Evolutionary conservation across 768 basidiomycete genomes (phyloP), one percentile per base, ranked within the genome.

Genomic region (Boletus reticuloceps): DNA sequence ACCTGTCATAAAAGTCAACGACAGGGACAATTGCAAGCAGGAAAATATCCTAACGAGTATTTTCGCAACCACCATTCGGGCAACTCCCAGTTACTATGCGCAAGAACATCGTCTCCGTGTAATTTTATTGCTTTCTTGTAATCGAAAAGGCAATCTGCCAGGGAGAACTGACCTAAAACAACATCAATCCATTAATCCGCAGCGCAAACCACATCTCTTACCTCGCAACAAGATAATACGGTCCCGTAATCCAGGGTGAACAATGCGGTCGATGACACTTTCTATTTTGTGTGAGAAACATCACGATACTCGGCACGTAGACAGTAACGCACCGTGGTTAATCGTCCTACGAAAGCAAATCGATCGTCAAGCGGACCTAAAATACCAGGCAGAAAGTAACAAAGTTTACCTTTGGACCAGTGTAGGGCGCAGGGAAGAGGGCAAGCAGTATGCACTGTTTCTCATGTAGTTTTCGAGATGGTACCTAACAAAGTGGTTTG

Each of bases 51-150:
- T 48, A 47, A 93, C 94, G 85, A 85, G 60, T 90, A 95, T 72
- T 89, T 83, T 53, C 83, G 80, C 43, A 97, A 76, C 84, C 93
- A 97, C 50, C 78, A 76, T 65, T 94, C 93, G 16, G 80, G 77
- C 39, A 97, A 78, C 72, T 98, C 95, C 93, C 94, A 97, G 64
- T 91, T 94, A 41, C 74, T 76, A 62, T 96, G 91, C 5, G 86
- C 85, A n/a, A 97, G 77, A 20, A 94, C 89, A 64, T 98, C 94
- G 60, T 96, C 91, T 13, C 92, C 93, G 55, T 97, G 94, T 42
- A 95, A 80, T 3, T 81, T 86, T 13, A 91, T 79, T 5, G 82
- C 81, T 25, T 70, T 74, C 32, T 88, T 77, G 58, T 91, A 87
- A 56, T 90, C 87, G 56, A 87, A 78, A 29, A 94, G 73, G 62